Evolutionary conservation across 208 protist genomes (phyloP).

Genomic region (Borovskyia barvae): DNA sequence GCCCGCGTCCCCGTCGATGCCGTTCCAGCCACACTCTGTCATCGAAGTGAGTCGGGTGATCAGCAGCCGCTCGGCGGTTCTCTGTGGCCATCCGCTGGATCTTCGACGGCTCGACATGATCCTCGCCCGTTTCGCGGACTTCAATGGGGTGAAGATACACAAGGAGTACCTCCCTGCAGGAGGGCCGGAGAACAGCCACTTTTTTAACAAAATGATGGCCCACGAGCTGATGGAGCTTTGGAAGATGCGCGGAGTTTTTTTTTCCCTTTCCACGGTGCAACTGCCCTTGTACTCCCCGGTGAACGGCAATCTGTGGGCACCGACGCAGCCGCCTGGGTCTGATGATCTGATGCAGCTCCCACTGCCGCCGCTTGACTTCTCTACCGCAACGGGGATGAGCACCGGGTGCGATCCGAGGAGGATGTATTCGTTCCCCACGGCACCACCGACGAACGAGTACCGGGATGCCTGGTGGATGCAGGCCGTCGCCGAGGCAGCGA

Average conservation of each 20-base stretch:
- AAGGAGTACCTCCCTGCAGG: slow-evolving; percentile 62
- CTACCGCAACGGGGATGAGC: slow-evolving; percentile 1
- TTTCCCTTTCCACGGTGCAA: slow-evolving; percentile 40
- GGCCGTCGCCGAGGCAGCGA: slow-evolving; percentile 54
- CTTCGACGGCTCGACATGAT: slow-evolving; percentile 59
- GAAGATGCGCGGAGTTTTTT: slow-evolving; percentile 35
- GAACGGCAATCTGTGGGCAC: slow-evolving; percentile 49
- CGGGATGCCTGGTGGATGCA: slow-evolving; percentile 32
- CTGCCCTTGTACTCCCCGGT: slow-evolving; percentile 72
- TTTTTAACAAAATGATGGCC: slow-evolving; percentile 55
- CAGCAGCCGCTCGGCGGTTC: slow-evolving; percentile 55
- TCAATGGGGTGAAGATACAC: slow-evolving; percentile 66
- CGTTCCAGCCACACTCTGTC: slow-evolving; percentile 39
- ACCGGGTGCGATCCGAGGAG: neutral
- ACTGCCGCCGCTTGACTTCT: neutral
- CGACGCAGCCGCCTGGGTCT: neutral
- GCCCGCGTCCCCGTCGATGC: neutral
- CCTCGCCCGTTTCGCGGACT: slow-evolving; percentile 52
- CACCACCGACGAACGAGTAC: neutral
- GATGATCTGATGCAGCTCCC: no score
- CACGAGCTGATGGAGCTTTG: slow-evolving; percentile 58
- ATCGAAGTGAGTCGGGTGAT: slow-evolving; percentile 74
- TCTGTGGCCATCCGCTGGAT: slow-evolving; percentile 79
- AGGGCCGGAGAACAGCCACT: slow-evolving; percentile 62
- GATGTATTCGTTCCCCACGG: neutral